Base-by-base conservation (phyloP, 495 filamentous ascomycete species). In the Xylona heveae region DNA sequence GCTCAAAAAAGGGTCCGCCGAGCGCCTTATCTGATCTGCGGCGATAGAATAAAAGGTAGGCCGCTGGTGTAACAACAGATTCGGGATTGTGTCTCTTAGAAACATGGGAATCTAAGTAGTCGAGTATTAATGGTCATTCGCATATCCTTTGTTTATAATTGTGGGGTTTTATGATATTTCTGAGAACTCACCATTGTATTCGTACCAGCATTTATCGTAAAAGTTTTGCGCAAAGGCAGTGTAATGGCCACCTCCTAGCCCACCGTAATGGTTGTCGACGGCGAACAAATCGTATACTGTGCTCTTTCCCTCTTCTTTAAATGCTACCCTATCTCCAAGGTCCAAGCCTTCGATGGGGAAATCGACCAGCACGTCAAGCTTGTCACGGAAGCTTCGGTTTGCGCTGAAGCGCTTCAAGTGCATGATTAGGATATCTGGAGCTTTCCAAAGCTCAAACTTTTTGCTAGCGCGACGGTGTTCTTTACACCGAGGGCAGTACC, bases 401-500 rank as follows among this genome's bases (percentile, higher is more conserved):
- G 74, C 74, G 42, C 81, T 85, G 45, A 97, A 97, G 12, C 88
- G 68, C 61, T 97, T 97, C 4, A 97, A 63, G 45, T 99, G 88
- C 34, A 95, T 69, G 32, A 95, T 73, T 9, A 97, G 61, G 33
- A 95, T 85, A 49, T 97, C 88, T 6, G 88, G 88, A 2, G 74
- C 71, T 48, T 81, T 92, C 88, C 88, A 97, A 3, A 97, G 62
- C 47, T 95, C 81, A 19, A 97, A 82, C 43, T 84, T 90, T 64
- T 95, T 97, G 55, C 68, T 82, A 13, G 90, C 88, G 16, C 79
- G 70, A 6, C 78, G 71, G 43, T 90, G 75, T 39, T 90, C 78
- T 46, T 95, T 94, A 63, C 88, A 97, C 27, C 80, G 68, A 35
- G 80, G 83, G 41, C 88, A 97, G 44, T 80, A 94, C 88, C 88